A percentile compares a stretch with the other conserved stretches of the same genome.
Conservation (phyloP, 2,329 filamentous ascomycete genomes). For the Orbilia ellipsospora region DNA sequence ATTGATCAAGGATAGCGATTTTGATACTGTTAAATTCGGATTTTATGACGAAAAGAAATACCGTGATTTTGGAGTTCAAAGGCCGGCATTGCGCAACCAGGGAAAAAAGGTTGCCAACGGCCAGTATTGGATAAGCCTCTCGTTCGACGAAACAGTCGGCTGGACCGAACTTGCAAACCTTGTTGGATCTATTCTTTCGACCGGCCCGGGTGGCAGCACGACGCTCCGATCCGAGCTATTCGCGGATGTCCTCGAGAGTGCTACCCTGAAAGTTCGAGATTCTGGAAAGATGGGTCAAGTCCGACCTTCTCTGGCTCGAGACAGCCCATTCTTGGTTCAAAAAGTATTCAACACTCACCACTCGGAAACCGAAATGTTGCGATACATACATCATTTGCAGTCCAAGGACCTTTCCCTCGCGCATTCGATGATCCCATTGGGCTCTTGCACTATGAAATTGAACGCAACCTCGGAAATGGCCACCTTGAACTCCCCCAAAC, state of each 20-base stretch:
- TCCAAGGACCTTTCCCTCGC: slow-evolving; percentile 94
- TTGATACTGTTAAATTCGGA: slow-evolving; percentile 39
- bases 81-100: no score
- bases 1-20: slow-evolving; percentile 41
- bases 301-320: slow-evolving; percentile 74
- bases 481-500: slow-evolving; percentile 79
- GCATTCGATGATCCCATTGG: slow-evolving; percentile 97
- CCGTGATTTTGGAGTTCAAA: not conserved
- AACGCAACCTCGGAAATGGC: slow-evolving; percentile 95
- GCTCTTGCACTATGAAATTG: slow-evolving; percentile 98
- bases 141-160: slow-evolving; percentile 34
- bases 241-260: not conserved
- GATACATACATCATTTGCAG: slow-evolving; percentile 92
- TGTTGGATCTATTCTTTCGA: not conserved
- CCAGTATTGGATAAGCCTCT: slow-evolving; percentile 17
- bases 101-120: not conserved
- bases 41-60: not conserved
- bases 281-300: slow-evolving; percentile 28
- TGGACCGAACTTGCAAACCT: not conserved
- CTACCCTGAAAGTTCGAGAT: slow-evolving; percentile 9
- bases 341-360: slow-evolving; percentile 95
- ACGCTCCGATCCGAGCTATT: not conserved
- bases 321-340: slow-evolving; percentile 82
- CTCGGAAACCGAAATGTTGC: slow-evolving; percentile 91
- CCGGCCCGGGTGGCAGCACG: not conserved